A percentile compares a stretch with the other conserved stretches of the same genome.
Conservation (phyloP, 495 filamentous ascomycete species). For the Daldinia decipiens region DNA sequence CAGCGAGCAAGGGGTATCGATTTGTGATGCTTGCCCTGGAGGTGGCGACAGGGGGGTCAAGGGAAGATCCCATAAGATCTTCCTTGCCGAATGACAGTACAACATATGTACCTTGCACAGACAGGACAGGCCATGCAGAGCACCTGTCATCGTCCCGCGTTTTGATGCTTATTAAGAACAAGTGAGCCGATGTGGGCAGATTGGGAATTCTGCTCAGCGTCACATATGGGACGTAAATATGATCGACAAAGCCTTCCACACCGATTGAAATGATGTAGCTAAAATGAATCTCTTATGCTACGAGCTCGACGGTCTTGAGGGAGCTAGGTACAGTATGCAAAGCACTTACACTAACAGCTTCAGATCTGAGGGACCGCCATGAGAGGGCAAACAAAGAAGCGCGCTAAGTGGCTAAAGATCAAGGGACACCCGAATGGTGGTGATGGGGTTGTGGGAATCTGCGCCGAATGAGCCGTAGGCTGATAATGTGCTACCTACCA, state of each 20-base stretch:
- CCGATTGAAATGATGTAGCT: slow-evolving; percentile 9
- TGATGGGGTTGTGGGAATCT: slow-evolving; percentile 52
- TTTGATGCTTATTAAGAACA: slow-evolving; percentile 40
- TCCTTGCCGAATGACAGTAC: slow-evolving; percentile 44
- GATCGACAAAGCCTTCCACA: slow-evolving; percentile 9
- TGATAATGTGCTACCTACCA: slow-evolving; percentile 56
- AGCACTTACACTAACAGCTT: slow-evolving; percentile 23
- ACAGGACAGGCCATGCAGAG: slow-evolving; percentile 40
- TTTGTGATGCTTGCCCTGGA: slow-evolving; percentile 49
- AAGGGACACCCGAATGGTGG: slow-evolving; percentile 24
- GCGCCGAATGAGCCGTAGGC: slow-evolving; percentile 63
- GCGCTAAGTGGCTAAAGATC: slow-evolving; percentile 37
- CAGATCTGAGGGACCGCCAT: slow-evolving; percentile 26
- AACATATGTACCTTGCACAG: slow-evolving; percentile 43
- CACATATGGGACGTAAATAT: slow-evolving; percentile 15
- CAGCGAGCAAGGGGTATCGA: slow-evolving; percentile 49
- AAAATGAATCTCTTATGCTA: slow-evolving; percentile 12
- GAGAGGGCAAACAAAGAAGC: slow-evolving; percentile 34
- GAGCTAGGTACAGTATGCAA: slow-evolving; percentile 21
- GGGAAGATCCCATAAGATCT: slow-evolving; percentile 51
- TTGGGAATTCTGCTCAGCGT: slow-evolving; percentile 19
- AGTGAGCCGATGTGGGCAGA: slow-evolving; percentile 33
- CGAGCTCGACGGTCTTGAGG: slow-evolving; percentile 17
- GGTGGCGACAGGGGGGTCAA: slow-evolving; percentile 46
- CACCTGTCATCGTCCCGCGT: slow-evolving; percentile 38